phyloP scores from a whole-genome alignment of 2,329 filamentous ascomycete genomes.

The Colletotrichum gigasporum region DNA sequence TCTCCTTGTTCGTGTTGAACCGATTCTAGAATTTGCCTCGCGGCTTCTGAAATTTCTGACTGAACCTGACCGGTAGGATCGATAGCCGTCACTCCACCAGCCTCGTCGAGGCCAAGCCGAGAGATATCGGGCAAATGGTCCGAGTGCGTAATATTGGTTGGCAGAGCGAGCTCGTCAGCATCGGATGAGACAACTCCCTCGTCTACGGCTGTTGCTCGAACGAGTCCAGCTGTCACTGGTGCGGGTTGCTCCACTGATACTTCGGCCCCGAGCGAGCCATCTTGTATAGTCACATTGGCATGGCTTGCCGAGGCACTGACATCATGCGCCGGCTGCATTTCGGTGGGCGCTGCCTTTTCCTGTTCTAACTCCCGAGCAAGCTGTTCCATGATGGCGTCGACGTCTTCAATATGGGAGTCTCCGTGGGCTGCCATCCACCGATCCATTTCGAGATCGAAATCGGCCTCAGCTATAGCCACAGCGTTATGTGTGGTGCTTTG shows the following conservation, averaged over 20 bases:
- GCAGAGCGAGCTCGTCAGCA: too few species aligned
- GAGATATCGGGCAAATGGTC: not conserved
- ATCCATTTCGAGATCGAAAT: conserved; percentile 53
- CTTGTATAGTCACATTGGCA: too few species aligned
- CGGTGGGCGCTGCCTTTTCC: not conserved
- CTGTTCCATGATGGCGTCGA: conserved; percentile 54
- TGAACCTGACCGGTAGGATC: not conserved
- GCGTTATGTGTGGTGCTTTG: not conserved
- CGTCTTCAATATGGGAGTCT: conserved; percentile 44
- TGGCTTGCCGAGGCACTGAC: not conserved
- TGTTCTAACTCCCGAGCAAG: conserved; percentile 51
- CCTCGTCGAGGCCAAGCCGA: not conserved
- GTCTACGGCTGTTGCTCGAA: not conserved
- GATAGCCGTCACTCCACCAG: not conserved
- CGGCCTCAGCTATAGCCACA: conserved; percentile 35
- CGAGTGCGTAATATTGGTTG: not conserved
- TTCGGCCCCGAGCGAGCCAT: not conserved
- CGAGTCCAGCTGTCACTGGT: not conserved
- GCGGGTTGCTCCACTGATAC: not conserved
- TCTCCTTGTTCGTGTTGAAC: conserved; percentile 55
- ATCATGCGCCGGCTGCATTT: not conserved
- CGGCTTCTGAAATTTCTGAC: conserved; percentile 51
- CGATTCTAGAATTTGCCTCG: conserved; percentile 51
- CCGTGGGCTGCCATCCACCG: conserved; percentile 51
- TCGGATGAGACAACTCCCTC: too few species aligned